phyloP scores from a whole-genome alignment of 805 yeast species.

The Barnettozyma botsteinii region DNA sequence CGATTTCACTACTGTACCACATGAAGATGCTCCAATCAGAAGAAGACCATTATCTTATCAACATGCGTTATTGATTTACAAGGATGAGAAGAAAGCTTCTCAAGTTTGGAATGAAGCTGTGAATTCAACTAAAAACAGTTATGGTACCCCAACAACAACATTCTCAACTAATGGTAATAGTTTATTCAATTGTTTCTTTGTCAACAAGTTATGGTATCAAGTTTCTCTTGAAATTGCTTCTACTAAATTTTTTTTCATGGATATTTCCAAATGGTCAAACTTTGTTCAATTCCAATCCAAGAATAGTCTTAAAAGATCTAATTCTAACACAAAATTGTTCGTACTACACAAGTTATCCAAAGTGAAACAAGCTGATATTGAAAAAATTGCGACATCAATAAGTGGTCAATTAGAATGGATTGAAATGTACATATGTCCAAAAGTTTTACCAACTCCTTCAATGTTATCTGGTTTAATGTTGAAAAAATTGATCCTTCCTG shows the following conservation, averaged over 20 bases:
- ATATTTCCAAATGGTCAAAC: slow-evolving; percentile 38
- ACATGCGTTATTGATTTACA: slow-evolving; percentile 65
- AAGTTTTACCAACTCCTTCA: slow-evolving; percentile 46
- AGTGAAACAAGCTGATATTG: slow-evolving; percentile 49
- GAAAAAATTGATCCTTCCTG: slow-evolving; percentile 54
- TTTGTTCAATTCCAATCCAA: slow-evolving; percentile 25
- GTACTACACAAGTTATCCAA: slow-evolving; percentile 61
- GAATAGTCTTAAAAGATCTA: slow-evolving; percentile 15
- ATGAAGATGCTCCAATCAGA: slow-evolving; percentile 52
- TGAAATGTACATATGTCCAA: slow-evolving; percentile 81
- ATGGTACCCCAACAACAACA: slow-evolving; percentile 20
- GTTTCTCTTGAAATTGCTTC: slow-evolving; percentile 51
- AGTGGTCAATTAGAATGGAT: slow-evolving; percentile 56
- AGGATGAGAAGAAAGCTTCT: slow-evolving; percentile 42
- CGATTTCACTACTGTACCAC: slow-evolving; percentile 48
- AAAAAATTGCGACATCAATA: slow-evolving; percentile 37
- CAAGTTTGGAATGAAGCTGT: slow-evolving; percentile 36
- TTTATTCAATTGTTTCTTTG: slow-evolving; percentile 58
- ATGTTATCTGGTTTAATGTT: slow-evolving; percentile 40
- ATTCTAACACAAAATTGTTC: slow-evolving; percentile 38
- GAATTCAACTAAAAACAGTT: slow-evolving; percentile 5
- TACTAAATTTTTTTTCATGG: slow-evolving; percentile 48
- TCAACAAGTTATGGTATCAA: slow-evolving; percentile 60
- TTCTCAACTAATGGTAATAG: slow-evolving; percentile 20
- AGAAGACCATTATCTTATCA: slow-evolving; percentile 63